Conservation (phyloP, 805 yeast species). For the Metschnikowia amazonensis region DNA sequence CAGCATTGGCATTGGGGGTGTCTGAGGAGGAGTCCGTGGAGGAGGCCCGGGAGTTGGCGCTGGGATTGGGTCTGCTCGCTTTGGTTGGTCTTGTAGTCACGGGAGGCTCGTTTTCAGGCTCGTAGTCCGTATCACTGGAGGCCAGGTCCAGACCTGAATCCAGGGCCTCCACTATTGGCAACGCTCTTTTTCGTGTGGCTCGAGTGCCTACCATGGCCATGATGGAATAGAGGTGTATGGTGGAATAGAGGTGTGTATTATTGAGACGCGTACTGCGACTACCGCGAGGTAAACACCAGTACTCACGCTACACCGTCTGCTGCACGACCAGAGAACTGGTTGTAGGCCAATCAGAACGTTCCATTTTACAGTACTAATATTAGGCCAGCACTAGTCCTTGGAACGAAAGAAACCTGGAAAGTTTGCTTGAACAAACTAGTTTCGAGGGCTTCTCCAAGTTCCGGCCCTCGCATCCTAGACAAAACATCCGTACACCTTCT, state of each 20-base stretch:
- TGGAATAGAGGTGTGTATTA: background rate
- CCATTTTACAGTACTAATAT: no score
- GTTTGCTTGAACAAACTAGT: no score
- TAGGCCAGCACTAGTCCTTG: no score
- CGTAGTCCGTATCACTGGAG: constrained; percentile 2
- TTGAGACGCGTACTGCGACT: constrained; percentile 3
- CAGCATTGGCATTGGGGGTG: no score
- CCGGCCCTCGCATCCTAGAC: no score
- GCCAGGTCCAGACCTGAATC: background rate
- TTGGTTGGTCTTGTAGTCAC: background rate
- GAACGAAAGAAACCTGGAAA: no score
- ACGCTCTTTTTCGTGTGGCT: constrained; percentile 1
- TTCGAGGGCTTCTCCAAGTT: no score
- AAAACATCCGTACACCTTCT: background rate
- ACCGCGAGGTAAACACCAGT: background rate
- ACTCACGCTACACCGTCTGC: no score
- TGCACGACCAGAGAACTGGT: no score
- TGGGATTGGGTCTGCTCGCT: background rate
- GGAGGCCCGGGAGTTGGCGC: background rate
- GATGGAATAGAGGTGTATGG: background rate
- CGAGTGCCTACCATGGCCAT: background rate
- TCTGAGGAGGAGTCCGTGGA: background rate
- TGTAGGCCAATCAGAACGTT: no score
- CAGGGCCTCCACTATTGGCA: background rate
- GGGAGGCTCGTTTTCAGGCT: background rate